Evolutionary conservation across 2,329 filamentous ascomycete genomes (phyloP), one percentile per base, ranked within the genome.

Genomic region (Monascus ruber): DNA sequence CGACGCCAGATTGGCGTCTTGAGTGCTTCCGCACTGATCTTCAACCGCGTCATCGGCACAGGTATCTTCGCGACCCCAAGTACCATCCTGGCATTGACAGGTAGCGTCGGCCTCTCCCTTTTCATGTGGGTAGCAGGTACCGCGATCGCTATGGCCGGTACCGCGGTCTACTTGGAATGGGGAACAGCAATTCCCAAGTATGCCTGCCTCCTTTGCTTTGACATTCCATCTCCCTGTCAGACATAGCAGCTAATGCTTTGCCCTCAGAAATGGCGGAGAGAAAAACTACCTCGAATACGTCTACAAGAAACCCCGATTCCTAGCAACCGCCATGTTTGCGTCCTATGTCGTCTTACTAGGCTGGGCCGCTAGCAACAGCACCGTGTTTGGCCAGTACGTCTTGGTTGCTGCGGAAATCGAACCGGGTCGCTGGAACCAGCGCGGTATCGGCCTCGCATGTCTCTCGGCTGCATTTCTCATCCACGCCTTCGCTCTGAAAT

Each of bases 201-300:
- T 34, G 49, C 44, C 7, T 24, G 5, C n/a, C n/a, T 17, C 37
- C 2, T 10, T 11, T 7, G 17, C 17, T 17, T 17, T 17, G 17
- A 17, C 3, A 2, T 17, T 17, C 3, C 17, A 17, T 17, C 17
- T 17, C 17, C 17, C 17, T 17, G 17, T 3, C 17, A 17, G 17
- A 17, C 17, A 17, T 17, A 17, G 17, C 17, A 17, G 17, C 17
- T 17, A 17, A 17, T 17, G 17, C 17, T 17, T 2, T 28, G 4
- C 52, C 51, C 10, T 52, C 54, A 51, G 69, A 56, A 53, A 71
- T 52, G 71, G 71, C 31, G 70, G 71, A n/a, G 71, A 73, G 47
- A 66, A 70, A 36, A 67, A 72, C 31, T 74, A 74, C 48, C 65
- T 74, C 33, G 71, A 74, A 54, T 68, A 71, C 31, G 69, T 73